Conservation (phyloP, 2,329 filamentous ascomycete genomes). For the Sclerotinia glacialis region DNA sequence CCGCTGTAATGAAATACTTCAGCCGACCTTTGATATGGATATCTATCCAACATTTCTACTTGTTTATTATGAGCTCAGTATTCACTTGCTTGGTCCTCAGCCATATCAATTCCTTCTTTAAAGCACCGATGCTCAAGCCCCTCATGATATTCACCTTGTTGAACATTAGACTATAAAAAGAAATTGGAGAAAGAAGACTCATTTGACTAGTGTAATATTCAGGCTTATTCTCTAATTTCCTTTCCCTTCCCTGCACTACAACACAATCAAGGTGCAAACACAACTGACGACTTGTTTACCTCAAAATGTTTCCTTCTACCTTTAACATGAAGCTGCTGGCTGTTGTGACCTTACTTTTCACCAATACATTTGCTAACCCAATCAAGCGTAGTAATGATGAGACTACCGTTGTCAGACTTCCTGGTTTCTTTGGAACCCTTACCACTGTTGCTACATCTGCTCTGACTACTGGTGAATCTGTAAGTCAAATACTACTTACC, state of each 20-base stretch:
- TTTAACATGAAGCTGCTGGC: neutral
- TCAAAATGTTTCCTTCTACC: neutral
- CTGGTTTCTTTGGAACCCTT: neutral
- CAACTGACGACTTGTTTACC: no score
- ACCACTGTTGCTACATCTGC: neutral
- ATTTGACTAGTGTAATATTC: neutral
- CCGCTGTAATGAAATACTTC: neutral
- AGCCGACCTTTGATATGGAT: neutral
- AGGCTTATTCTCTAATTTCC: neutral
- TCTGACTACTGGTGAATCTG: neutral
- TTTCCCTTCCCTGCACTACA: neutral
- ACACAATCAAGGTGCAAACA: neutral
- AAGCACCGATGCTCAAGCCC: neutral
- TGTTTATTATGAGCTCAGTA: neutral
- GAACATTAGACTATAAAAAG: neutral
- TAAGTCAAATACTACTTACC: neutral
- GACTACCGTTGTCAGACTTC: neutral
- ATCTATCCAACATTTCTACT: neutral
- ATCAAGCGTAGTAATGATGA: neutral
- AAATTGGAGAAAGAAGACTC: no score
- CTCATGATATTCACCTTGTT: neutral
- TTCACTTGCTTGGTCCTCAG: neutral
- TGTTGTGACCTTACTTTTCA: neutral
- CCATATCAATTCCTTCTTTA: neutral
- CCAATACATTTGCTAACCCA: neutral